A percentile compares a stretch with the other conserved stretches of the same genome.
These are phyloP conservation scores for Alternaria brassicae DNA, from an alignment of 2,329 filamentous ascomycete genomes.

Conservation along the genomic window DNA sequence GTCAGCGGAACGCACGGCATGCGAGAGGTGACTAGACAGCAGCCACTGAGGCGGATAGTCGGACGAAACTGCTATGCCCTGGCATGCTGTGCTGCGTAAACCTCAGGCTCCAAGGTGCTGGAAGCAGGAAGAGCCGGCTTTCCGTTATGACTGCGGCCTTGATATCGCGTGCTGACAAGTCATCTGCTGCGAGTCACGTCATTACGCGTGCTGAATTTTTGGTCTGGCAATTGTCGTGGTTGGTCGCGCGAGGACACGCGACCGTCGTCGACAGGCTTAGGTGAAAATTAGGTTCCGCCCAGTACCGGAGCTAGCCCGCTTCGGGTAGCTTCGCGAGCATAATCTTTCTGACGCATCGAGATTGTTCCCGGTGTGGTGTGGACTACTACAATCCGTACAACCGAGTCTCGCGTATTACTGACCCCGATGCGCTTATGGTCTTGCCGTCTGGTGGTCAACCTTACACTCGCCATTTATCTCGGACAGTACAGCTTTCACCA, in stretches of 20 bases:
- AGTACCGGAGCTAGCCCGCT: slow-evolving; percentile 4
- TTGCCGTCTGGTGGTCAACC: neutral
- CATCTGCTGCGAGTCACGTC: slow-evolving; percentile 12
- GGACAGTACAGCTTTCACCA: neutral
- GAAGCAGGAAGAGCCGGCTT: slow-evolving; percentile 13
- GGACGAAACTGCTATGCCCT: slow-evolving; percentile 12
- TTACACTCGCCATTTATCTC: neutral
- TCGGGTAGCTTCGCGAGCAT: neutral
- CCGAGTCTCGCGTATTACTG: neutral
- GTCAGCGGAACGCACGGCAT: slow-evolving; percentile 19
- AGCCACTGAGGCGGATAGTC: neutral
- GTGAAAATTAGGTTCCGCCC: slow-evolving; percentile 13
- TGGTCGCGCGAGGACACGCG: neutral
- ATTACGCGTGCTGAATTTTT: slow-evolving; percentile 1
- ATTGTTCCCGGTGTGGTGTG: neutral
- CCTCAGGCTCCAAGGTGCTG: neutral
- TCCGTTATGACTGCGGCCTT: slow-evolving; percentile 8
- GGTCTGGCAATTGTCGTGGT: neutral
- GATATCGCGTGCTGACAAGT: slow-evolving; percentile 3
- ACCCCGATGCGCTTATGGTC: neutral
- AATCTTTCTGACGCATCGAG: neutral
- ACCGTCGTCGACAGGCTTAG: slow-evolving; percentile 4
- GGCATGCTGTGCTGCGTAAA: slow-evolving; percentile 3
- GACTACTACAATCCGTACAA: neutral
- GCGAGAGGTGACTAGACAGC: slow-evolving; percentile 5